phyloP scores from a whole-genome alignment of 768 basidiomycete species.

The Leccinum obscurum region DNA sequence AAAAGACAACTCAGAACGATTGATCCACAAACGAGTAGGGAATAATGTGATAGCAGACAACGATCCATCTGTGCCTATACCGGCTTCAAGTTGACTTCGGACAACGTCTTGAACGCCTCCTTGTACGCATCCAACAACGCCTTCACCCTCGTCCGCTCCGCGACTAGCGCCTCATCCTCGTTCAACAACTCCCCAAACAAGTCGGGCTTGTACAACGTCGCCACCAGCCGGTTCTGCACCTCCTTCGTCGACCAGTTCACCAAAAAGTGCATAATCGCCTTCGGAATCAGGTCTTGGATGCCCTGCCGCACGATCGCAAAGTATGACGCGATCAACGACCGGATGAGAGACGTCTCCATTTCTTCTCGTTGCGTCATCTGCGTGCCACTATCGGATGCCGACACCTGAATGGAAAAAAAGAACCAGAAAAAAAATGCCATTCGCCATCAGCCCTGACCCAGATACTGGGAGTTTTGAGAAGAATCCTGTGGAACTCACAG shows the following conservation, averaged over 20 bases:
- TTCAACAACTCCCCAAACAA: constrained; percentile 88
- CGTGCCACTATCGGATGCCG: constrained; percentile 57
- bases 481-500: constrained; percentile 56
- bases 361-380: constrained; percentile 83
- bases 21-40: background rate
- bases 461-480: constrained; percentile 6
- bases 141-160: constrained; percentile 92
- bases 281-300: constrained; percentile 96
- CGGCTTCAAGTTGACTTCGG: constrained; percentile 78
- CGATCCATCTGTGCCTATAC: constrained; percentile 30
- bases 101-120: constrained; percentile 86
- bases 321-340: constrained; percentile 93
- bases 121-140: constrained; percentile 94
- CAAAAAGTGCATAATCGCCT: constrained; percentile 97
- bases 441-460: constrained; percentile 13
- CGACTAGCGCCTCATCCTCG: constrained; percentile 94
- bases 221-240: constrained; percentile 95
- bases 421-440: background rate
- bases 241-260: constrained; percentile 97
- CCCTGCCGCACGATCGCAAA: constrained; percentile 95
- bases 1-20: background rate
- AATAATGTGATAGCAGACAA: background rate
- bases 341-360: constrained; percentile 94
- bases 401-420: constrained; percentile 40
- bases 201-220: constrained; percentile 91